A percentile compares a stretch with the other conserved stretches of the same genome.
These are phyloP conservation scores for Suhomyces choctaworum DNA, from an alignment of 1,139 yeast species.

Conservation along the genomic window DNA sequence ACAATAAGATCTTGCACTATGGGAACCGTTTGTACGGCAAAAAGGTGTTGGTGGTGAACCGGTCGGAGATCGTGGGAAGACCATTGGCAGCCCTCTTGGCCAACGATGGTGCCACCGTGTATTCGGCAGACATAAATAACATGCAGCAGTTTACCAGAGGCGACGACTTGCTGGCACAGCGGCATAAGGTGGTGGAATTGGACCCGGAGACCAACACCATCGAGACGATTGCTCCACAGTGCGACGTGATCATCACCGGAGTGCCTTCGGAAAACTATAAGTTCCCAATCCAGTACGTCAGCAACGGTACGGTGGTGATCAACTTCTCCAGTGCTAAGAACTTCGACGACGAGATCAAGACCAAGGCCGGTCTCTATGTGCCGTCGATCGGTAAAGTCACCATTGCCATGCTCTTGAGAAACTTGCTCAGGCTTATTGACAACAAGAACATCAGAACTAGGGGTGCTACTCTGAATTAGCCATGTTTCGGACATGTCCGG, in stretches of 20 bases:
- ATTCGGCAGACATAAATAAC: slow-evolving; percentile 84
- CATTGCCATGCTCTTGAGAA: slow-evolving; percentile 88
- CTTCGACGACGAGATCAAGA: slow-evolving; percentile 76
- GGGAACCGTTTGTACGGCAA: slow-evolving; percentile 94
- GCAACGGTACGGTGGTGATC: slow-evolving; percentile 86
- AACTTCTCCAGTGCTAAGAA: slow-evolving; percentile 89
- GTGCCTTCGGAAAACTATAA: slow-evolving; percentile 84
- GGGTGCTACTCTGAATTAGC: too few species aligned
- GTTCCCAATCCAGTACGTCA: slow-evolving; percentile 77
- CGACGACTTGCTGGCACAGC: slow-evolving; percentile 76
- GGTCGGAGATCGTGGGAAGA: slow-evolving; percentile 96
- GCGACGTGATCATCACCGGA: slow-evolving; percentile 94
- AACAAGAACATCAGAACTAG: slow-evolving; percentile 45
- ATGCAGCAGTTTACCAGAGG: slow-evolving; percentile 93
- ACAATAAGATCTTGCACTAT: slow-evolving; percentile 75
- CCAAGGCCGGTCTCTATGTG: slow-evolving; percentile 84
- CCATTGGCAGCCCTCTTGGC: slow-evolving; percentile 95
- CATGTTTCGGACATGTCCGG: too few species aligned
- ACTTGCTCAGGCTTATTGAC: slow-evolving; percentile 74
- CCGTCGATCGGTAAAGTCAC: slow-evolving; percentile 97
- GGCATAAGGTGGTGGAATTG: slow-evolving; percentile 81
- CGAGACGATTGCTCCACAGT: slow-evolving; percentile 64
- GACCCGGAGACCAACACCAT: slow-evolving; percentile 44
- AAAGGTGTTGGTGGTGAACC: slow-evolving; percentile 83
- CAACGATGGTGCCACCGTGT: slow-evolving; percentile 95